Percentiles rank a stretch among this genome's conserved stretches.
These are phyloP conservation scores for Amanita molliuscula DNA, from an alignment of 768 basidiomycete species.

Conservation along the genomic window DNA sequence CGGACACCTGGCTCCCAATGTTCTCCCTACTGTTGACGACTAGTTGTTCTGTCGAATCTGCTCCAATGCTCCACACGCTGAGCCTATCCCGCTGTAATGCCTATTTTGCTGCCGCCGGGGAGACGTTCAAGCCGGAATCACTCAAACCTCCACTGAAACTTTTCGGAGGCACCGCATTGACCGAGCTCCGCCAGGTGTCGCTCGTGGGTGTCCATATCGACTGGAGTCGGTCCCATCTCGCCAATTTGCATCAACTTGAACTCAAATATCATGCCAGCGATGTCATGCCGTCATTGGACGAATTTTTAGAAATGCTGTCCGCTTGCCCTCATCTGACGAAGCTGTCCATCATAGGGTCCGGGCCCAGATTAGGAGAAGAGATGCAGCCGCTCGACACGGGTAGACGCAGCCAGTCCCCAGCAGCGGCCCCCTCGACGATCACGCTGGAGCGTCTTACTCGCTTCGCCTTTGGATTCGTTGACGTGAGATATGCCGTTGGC, in stretches of 20 bases:
- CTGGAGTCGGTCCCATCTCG: conserved; percentile 33
- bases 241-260: conserved; percentile 34
- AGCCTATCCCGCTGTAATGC: conserved; percentile 48
- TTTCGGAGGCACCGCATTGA: conserved; percentile 29
- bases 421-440: background rate
- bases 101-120: conserved; percentile 36
- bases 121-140: conserved; percentile 31
- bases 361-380: conserved; percentile 24
- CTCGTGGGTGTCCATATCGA: conserved; percentile 50
- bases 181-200: conserved; percentile 28
- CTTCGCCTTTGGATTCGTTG: conserved; percentile 34
- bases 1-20: conserved; percentile 53
- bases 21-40: conserved; percentile 38
- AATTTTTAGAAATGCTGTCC: conserved; percentile 33
- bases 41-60: conserved; percentile 16
- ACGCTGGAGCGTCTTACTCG: conserved; percentile 15
- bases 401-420: background rate
- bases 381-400: background rate
- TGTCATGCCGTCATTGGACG: conserved; percentile 40
- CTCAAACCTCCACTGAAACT: conserved; percentile 30
- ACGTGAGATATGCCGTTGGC: conserved; percentile 25
- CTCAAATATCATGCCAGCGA: conserved; percentile 47
- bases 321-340: conserved; percentile 30
- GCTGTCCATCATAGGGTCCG: conserved; percentile 45
- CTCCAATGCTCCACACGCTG: conserved; percentile 28